Base-by-base conservation (phyloP, 2,329 filamentous ascomycete genomes). In the Talaromyces funiculosus region DNA sequence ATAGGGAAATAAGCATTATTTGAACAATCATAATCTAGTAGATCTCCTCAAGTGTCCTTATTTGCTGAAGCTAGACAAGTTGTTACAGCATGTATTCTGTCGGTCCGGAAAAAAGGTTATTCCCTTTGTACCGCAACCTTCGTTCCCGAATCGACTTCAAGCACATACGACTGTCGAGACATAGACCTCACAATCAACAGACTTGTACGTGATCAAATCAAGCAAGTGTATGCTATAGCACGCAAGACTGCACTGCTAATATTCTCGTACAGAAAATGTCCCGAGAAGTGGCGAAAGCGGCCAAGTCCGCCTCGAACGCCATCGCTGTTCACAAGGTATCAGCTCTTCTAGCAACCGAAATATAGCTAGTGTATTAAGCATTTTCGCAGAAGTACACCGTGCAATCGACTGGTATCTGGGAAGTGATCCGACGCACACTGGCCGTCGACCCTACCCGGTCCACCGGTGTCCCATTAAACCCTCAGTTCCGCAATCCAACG, bases 391-490 rank as follows among this genome's bases (percentile, higher is more conserved):
- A 97, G 90, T 93, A 99, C 80, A 96, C 92, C 37, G 81, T 97
- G 65, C 90, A 96, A 74, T 94, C 93, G 56, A 85, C 83, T 40
- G 94, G 94, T 42, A 80, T 97, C 76, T 97, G 91, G 90, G 92
- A 93, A 72, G 80, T 80, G 60, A 80, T 99, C 75, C 92, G 92
- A 74, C 85, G 86, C 67, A 74, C 88, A 68, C 77, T 97, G 67
- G 86, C 91, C 67, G 80, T 99, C 71, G 93, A 96, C 75, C 84
- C 92, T 37, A 86, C 90, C 71, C 92, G 94, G 66, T 97, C 92
- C 67, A 92, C 89, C 70, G 94, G 94, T 76, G 81, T 99, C 20
- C 94, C 94, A 51, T 81, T 99, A 70, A 97, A 97, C 83, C 87
- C 92, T 42, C 88, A 92, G 80, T 97, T 85, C 84, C 92, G 94